Base-by-base conservation (phyloP, 495 filamentous ascomycete species). In the Sphaerosporella brunnea region DNA sequence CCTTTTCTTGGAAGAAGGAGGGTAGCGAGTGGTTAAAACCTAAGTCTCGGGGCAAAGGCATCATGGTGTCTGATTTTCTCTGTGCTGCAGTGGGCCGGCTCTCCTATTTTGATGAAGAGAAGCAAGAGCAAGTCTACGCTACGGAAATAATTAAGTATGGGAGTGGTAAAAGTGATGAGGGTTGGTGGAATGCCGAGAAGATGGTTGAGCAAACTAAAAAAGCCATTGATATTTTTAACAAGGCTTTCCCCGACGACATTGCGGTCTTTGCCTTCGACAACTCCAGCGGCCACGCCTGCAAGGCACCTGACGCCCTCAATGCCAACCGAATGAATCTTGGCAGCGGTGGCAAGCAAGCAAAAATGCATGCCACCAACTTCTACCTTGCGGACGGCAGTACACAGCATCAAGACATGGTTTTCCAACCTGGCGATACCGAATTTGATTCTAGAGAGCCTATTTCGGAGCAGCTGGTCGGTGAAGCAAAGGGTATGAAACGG, bases 11-110 rank as follows among this genome's bases (percentile, higher is more conserved):
- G 30, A 50, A 44, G 18, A 32, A 50, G 34, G n/a, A 50, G 4
- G 47, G 47, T 2, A 15, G 25, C 10, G 38, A 50, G 38, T 30
- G 47, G 2, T 5, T 50, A 4, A 15, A 20, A 11, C 16, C 18
- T 10, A 53, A 50, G 26, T 15, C 2, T 1, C 18, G 16, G 5
- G 37, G 47, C 10, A 50, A 53, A 50, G 47, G 51, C 3, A 44
- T 53, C 2, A 53, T 50, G 51, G 47, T 50, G n/a, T 45, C 47
- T 1, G 18, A 18, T 3, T 50, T 53, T 38, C 21, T 53, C 3
- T 49, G 44, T 7, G 23, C 49, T 10, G 39, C 16, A 32, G 8
- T 7, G 5, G 36, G 36, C 7, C 8, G 36, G 18, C 36, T 38
- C 36, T 38, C 15, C 5, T 38, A 19, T 16, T 16, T n/a, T 38